These are phyloP conservation scores for Moesziomyces globuligerus DNA, from an alignment of 1,284 basidiomycete species.

Conservation along the genomic window DNA sequence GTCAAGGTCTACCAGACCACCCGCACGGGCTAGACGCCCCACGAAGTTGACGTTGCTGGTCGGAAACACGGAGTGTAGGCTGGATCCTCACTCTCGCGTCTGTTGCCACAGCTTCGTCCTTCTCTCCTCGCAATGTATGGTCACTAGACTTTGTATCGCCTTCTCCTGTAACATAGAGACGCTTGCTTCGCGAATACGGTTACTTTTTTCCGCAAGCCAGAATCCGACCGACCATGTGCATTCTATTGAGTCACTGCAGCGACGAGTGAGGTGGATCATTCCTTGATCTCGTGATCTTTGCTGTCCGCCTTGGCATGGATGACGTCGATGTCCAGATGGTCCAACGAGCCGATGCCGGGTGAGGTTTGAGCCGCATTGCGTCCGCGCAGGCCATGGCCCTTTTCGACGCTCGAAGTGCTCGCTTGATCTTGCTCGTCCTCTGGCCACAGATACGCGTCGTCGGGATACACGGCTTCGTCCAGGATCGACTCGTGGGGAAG, in stretches of 20 bases:
- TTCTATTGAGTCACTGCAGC: not conserved
- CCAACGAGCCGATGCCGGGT: constrained; percentile 6
- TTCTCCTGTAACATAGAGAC: constrained; percentile 6
- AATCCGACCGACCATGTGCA: not conserved
- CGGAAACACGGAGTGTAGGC: constrained; percentile 13
- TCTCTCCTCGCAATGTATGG: not conserved
- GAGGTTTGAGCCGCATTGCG: not conserved
- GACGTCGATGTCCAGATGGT: constrained; percentile 14
- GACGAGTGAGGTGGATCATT: not conserved
- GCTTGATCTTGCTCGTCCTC: constrained; percentile 6
- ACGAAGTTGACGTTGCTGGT: constrained; percentile 1
- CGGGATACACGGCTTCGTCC: constrained; percentile 24
- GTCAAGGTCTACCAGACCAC: constrained; percentile 51
- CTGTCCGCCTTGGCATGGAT: constrained; percentile 8
- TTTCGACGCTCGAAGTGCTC: not conserved
- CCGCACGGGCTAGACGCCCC: constrained; percentile 14
- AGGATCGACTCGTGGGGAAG: constrained; percentile 22
- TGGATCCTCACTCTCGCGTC: constrained; percentile 1
- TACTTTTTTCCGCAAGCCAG: not conserved
- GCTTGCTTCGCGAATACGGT: not conserved
- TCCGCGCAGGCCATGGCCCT: no score
- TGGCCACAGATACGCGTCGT: constrained; percentile 17
- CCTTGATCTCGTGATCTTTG: not conserved
- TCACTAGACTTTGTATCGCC: not conserved
- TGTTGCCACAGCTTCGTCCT: constrained; percentile 22